phyloP scores from a whole-genome alignment of 768 basidiomycete species.

The Hortiboletus campestris region DNA sequence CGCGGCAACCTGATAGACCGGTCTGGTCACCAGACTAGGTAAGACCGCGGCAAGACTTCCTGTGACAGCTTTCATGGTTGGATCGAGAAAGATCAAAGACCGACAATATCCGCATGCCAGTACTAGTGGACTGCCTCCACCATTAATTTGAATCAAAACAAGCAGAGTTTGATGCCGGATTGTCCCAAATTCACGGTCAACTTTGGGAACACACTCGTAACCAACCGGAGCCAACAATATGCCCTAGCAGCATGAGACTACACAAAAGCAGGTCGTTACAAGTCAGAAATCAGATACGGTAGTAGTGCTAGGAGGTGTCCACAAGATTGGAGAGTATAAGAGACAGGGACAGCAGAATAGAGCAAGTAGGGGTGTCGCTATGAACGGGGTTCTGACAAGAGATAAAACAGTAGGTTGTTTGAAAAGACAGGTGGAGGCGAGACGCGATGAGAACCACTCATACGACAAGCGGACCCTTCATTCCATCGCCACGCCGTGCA shows the following conservation, averaged over 20 bases:
- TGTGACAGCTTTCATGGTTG: no score
- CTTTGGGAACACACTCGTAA: not conserved
- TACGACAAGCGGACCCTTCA: conserved; percentile 52
- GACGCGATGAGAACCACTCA: conserved; percentile 9
- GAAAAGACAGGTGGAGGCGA: conserved; percentile 6
- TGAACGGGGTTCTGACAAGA: not conserved
- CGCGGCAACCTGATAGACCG: no score
- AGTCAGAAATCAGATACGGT: not conserved
- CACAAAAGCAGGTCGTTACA: not conserved
- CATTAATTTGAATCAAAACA: no score
- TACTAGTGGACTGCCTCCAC: no score
- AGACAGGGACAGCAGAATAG: not conserved
- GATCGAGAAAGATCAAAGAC: no score
- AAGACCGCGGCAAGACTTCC: no score
- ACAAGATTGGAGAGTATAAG: not conserved
- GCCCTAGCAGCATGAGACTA: conserved; percentile 7
- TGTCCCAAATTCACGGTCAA: not conserved
- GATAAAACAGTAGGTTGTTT: not conserved
- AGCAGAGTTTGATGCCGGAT: not conserved
- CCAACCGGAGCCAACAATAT: not conserved
- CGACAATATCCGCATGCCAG: no score
- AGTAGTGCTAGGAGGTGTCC: conserved; percentile 10
- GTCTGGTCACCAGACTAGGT: no score
- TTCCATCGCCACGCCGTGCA: conserved; percentile 65
- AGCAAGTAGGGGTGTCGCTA: conserved; percentile 15